Evolutionary conservation across 805 yeast genomes (phyloP).

Genomic region (Tetrapisispora nanseiensis): DNA sequence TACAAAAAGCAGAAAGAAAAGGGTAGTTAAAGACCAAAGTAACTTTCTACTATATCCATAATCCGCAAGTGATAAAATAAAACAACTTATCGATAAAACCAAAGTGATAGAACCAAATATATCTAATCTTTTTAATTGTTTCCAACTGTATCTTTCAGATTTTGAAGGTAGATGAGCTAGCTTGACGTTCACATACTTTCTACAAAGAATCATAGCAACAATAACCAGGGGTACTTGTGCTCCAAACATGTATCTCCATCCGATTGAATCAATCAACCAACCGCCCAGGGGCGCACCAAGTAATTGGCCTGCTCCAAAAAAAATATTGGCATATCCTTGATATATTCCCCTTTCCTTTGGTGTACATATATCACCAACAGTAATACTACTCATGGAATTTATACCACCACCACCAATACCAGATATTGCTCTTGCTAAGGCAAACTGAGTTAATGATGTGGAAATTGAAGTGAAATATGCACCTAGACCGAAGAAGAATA

Average conservation of each 20-base stretch:
- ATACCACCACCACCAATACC: conserved; percentile 93
- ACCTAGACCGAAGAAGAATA: conserved; percentile 36
- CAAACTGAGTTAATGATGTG: conserved; percentile 28
- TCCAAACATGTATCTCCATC: conserved; percentile 55
- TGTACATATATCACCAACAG: conserved; percentile 68
- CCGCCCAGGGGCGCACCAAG: conserved; percentile 63
- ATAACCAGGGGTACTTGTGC: conserved; percentile 40
- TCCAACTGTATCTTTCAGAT: conserved; percentile 34
- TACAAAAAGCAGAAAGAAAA: conserved; percentile 28
- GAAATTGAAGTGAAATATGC: conserved; percentile 36
- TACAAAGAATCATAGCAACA: conserved; percentile 31
- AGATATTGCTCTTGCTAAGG: conserved; percentile 57
- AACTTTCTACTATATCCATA: background rate
- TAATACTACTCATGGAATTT: conserved; percentile 61
- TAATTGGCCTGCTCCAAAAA: conserved; percentile 66
- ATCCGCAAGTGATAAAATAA: conserved; percentile 21
- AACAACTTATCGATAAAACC: conserved; percentile 33
- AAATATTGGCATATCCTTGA: conserved; percentile 75
- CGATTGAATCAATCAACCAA: conserved; percentile 42
- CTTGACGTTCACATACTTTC: conserved; percentile 32
- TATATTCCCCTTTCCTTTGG: conserved; percentile 66
- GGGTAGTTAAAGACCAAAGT: conserved; percentile 7
- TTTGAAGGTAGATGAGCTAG: conserved; percentile 43
- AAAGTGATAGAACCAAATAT: conserved; percentile 55
- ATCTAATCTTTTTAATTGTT: conserved; percentile 51